Evolutionary conservation across 2,329 filamentous ascomycete species (phyloP).

Genomic region (Neodidymelliopsis sp.): DNA sequence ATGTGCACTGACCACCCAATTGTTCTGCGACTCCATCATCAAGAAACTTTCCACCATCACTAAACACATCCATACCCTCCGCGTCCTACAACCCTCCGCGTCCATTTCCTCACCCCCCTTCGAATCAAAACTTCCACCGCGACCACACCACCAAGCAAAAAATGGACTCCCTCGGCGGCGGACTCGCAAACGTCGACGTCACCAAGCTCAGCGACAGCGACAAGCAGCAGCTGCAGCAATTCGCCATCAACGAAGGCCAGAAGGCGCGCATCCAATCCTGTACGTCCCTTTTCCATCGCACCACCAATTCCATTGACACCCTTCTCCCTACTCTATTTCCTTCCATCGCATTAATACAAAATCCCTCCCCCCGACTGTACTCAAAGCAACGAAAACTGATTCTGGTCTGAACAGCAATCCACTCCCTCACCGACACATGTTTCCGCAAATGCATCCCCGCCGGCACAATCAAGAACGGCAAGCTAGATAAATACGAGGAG

Average conservation of each 20-base stretch:
- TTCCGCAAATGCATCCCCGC: slow-evolving; percentile 92
- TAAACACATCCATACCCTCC: slow-evolving; percentile 2
- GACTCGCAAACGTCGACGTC: slow-evolving; percentile 66
- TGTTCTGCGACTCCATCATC: slow-evolving; percentile 8
- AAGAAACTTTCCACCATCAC: slow-evolving; percentile 21
- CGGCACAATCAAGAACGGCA: slow-evolving; percentile 71
- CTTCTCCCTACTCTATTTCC: background rate
- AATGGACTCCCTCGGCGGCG: slow-evolving; percentile 52
- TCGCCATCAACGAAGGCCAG: slow-evolving; percentile 83
- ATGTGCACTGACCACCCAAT: slow-evolving; percentile 6
- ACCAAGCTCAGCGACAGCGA: slow-evolving; percentile 80
- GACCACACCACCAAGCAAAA: slow-evolving; percentile 6
- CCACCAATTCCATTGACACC: background rate
- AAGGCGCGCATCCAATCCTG: slow-evolving; percentile 73
- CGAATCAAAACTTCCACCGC: background rate
- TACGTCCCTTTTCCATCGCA: slow-evolving; percentile 23
- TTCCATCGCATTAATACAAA: background rate
- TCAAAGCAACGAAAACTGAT: background rate
- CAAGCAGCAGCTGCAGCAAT: slow-evolving; percentile 86
- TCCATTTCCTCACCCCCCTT: background rate
- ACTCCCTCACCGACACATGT: slow-evolving; percentile 77
- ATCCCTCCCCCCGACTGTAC: background rate
- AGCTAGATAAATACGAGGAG: slow-evolving; percentile 80
- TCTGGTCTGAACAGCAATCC: slow-evolving; percentile 61
- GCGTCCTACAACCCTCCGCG: background rate